These are phyloP conservation scores for Melanomma pulvis-pyrius DNA, from an alignment of 495 filamentous ascomycete genomes.

Conservation along the genomic window DNA sequence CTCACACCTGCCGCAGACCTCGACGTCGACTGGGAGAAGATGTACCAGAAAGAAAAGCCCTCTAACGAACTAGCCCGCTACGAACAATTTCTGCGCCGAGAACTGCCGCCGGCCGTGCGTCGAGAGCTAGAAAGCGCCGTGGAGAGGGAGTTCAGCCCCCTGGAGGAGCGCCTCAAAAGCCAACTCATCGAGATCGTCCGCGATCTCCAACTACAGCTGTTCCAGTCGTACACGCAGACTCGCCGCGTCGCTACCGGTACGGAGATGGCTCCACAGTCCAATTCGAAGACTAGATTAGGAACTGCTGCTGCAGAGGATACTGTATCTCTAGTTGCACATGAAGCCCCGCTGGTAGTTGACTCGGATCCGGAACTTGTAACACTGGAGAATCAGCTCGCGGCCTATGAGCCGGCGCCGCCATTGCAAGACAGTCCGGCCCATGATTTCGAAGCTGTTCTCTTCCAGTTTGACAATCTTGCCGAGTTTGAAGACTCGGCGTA, in stretches of 20 bases:
- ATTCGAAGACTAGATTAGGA: neutral
- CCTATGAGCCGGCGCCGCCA: slow-evolving; percentile 4
- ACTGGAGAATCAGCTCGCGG: neutral
- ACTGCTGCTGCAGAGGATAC: neutral
- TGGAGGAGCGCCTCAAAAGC: slow-evolving; percentile 24
- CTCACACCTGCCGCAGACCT: neutral
- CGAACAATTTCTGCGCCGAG: slow-evolving; percentile 22
- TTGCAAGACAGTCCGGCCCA: neutral
- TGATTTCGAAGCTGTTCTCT: slow-evolving; percentile 15
- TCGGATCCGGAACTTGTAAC: neutral
- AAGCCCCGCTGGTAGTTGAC: neutral
- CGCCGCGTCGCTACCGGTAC: neutral
- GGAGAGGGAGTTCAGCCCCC: slow-evolving; percentile 4
- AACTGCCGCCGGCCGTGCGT: slow-evolving; percentile 16
- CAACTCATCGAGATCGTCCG: slow-evolving; percentile 23
- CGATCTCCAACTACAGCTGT: slow-evolving; percentile 17
- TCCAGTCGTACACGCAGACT: slow-evolving; percentile 9
- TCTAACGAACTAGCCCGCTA: slow-evolving; percentile 16
- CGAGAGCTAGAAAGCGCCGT: slow-evolving; percentile 17
- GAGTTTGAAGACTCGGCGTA: neutral
- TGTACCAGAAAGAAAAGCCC: slow-evolving; percentile 1
- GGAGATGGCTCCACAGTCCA: neutral
- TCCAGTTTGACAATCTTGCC: slow-evolving; percentile 7
- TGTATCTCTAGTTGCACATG: neutral
- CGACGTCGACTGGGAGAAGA: slow-evolving; percentile 3